Evolutionary conservation across 2,329 filamentous ascomycete genomes (phyloP).

Genomic region (Kalmusia sp.): DNA sequence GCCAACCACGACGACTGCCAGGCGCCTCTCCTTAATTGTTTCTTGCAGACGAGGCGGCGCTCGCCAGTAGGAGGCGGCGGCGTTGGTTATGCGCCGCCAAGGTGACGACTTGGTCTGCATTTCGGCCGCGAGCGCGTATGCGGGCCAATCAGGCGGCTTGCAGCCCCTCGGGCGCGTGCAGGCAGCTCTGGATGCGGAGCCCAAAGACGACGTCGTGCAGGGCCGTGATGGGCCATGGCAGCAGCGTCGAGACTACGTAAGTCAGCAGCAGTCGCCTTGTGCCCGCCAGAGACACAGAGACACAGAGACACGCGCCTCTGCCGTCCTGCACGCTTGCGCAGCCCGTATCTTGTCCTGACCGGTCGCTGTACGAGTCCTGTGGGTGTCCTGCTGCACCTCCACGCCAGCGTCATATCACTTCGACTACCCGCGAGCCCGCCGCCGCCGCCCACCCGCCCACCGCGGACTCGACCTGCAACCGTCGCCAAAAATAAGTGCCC

Average conservation of each 20-base stretch:
- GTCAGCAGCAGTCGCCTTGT: conserved; percentile 28
- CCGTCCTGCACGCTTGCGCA: conserved; percentile 14
- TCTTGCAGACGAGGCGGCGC: background rate
- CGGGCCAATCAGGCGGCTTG: conserved; percentile 29
- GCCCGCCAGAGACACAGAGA: conserved; percentile 14
- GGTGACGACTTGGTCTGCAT: conserved; percentile 36
- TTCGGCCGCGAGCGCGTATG: conserved; percentile 42
- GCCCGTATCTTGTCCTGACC: conserved; percentile 14
- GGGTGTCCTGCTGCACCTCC: conserved; percentile 7
- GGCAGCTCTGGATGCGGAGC: conserved; percentile 18
- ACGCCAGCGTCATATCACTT: conserved; percentile 20
- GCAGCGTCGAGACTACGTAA: conserved; percentile 28
- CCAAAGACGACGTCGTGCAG: conserved; percentile 23
- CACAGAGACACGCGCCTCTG: conserved; percentile 15
- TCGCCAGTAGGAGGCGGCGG: conserved; percentile 10
- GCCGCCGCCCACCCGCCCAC: conserved; percentile 20
- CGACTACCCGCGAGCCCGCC: conserved; percentile 26
- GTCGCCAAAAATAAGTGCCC: conserved; percentile 33
- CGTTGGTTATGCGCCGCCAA: conserved; percentile 37
- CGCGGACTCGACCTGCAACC: conserved; percentile 25
- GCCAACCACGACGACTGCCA: background rate
- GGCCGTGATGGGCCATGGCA: conserved; percentile 20
- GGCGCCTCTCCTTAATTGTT: background rate
- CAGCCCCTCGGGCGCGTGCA: conserved; percentile 25
- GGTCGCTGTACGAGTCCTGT: conserved; percentile 10